Base-by-base conservation (phyloP, 352 stramenopile species). In the Phytopythium montanum region DNA sequence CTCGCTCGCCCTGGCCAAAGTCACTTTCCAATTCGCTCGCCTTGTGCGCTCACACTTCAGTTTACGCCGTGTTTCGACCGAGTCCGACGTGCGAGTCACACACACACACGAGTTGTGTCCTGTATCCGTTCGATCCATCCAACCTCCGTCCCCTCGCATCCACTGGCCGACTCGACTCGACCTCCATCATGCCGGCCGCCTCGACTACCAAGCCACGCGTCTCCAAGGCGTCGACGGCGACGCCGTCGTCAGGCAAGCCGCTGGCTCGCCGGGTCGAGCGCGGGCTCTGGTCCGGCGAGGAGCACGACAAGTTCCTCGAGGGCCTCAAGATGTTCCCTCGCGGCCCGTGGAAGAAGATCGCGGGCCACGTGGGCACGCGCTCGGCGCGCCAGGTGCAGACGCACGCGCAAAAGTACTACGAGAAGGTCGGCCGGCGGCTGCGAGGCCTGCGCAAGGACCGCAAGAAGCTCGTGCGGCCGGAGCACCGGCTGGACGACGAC, bases 371-470 rank as follows among this genome's bases (percentile, higher is more conserved):
- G n/a, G 68, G 70, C 50, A 86, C 76, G 14, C 75, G 79, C 45
- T 77, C 68, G 39, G 75, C 81, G 23, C 76, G 76, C 1, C 79
- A 89, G 64, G 72, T 80, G 51, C 77, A 85, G 39, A 89, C 79
- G 1, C 79, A 89, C 59, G 73, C 73, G 33, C 77, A 88, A 48
- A 87, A 85, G 59, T 84, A 81, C 55, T 71, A 83, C 31, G 77
- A 90, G 33, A 86, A 86, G 45, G 66, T 84, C 29, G 66, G 66
- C 50, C 72, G 77, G 1, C 70, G 72, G 18, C 70, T 79, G 54
- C 72, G 70, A 7, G 75, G 71, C 0, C 60, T 83, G n/a, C 77
- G 64, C 44, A 76, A 81, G 62, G 73, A 72, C 13, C 70, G 68
- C 54, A 67, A 72, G n/a, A 72, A 72, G 18, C 65, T 66, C 5